Evolutionary conservation across 345 rosid genomes (phyloP), one percentile per base, ranked within the genome.

Genomic region (Salix arbutifolia): DNA sequence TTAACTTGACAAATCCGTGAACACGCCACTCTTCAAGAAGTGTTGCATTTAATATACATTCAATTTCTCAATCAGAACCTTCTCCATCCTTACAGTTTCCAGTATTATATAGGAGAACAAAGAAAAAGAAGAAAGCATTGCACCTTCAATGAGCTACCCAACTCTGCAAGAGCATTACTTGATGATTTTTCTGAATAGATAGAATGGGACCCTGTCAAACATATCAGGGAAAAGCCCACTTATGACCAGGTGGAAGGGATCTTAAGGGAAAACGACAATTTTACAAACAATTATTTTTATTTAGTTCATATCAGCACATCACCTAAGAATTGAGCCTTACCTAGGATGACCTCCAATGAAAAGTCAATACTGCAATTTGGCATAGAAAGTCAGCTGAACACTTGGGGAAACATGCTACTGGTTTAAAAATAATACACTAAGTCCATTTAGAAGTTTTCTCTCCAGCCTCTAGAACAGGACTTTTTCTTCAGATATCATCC

Each of bases 141-240:
- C 84, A 92, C 99, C 97, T 85, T 86, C 83, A 89, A 62, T 60
- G 87, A 88, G 72, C 84, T 81, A 73, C 90, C 89, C 83, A 90
- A 62, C 74, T 88, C 94, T 74, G 80, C 73, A 33, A 81, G 77
- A 75, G 88, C 81, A 78, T 79, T 73, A 28, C 58, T 84, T 85
- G 61, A 46, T 25, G 87, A 74, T 76, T 83, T 89, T 68, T 82
- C 75, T 56, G 31, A 30, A 77, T 80, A 77, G 65, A 64, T 76
- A 72, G 84, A 77, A 73, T 73, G 83, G 70, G 84, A 83, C 71
- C 86, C 99, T 95, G 86, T 53, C 66, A 81, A 31, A 84, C 33
- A 21, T 37, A 79, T 64, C 71, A 37, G 77, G 56, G 80, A 78
- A 80, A 28, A 66, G 50, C 13, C 61, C 13, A 74, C 76, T 67